Percentiles rank a stretch among this genome's conserved stretches.
phyloP scores from a whole-genome alignment of 2,329 filamentous ascomycete genomes.

The Arthrobotrys pseudoclavata region DNA sequence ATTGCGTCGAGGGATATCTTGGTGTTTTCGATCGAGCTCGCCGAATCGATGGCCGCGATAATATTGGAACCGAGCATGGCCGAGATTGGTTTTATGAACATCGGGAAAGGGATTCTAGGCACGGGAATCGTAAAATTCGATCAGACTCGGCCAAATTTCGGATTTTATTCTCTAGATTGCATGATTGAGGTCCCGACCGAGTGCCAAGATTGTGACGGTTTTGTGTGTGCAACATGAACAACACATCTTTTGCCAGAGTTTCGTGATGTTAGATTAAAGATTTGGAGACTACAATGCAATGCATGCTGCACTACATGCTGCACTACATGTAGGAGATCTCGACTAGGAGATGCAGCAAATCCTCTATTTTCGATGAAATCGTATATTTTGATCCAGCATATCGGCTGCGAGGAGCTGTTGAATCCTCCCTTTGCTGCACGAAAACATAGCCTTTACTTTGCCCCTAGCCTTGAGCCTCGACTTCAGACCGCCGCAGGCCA shows the following conservation, averaged over 20 bases:
- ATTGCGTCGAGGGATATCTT: neutral
- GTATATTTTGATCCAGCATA: neutral
- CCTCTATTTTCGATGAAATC: slow-evolving; percentile 2
- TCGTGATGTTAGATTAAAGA: slow-evolving; percentile 19
- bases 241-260: neutral
- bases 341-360: neutral
- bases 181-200: slow-evolving; percentile 2
- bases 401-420: slow-evolving; percentile 13
- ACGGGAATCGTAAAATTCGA: slow-evolving; percentile 14
- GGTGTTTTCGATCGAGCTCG: slow-evolving; percentile 6
- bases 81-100: slow-evolving; percentile 1
- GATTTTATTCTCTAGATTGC: slow-evolving; percentile 1
- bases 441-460: slow-evolving; percentile 10
- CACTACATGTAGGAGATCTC: neutral
- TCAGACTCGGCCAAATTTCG: slow-evolving; percentile 33
- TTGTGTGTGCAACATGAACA: slow-evolving; percentile 18
- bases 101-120: slow-evolving; percentile 2
- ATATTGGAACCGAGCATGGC: slow-evolving; percentile 19
- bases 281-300: neutral
- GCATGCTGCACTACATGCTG: slow-evolving; percentile 12
- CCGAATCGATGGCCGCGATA: slow-evolving; percentile 17
- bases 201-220: slow-evolving; percentile 22
- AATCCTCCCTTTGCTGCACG: neutral
- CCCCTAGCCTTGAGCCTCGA: neutral
- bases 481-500: neutral